Conservation (phyloP, 2,329 filamentous ascomycete species). For the Ascochyta koolunga region DNA sequence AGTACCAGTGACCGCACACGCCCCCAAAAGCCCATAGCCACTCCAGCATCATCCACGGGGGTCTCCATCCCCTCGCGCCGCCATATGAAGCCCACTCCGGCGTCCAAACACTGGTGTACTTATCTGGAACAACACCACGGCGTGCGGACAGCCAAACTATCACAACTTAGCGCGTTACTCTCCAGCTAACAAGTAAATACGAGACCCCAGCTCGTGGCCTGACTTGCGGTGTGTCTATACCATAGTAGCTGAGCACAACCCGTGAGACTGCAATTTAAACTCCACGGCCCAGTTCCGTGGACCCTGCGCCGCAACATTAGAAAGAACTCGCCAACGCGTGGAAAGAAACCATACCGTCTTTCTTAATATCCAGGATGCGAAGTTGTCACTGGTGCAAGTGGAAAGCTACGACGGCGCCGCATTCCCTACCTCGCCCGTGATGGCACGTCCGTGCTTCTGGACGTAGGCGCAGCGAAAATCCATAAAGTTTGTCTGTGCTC, state of each 20-base stretch:
- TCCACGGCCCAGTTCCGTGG: no score
- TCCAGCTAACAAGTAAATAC: background rate
- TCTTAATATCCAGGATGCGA: constrained; percentile 26
- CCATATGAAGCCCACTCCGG: background rate
- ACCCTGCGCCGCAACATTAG: no score
- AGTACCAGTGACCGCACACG: no score
- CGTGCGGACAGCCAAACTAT: background rate
- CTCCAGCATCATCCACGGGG: background rate
- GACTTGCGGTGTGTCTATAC: background rate
- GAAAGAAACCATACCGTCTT: no score
- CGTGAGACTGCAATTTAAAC: no score
- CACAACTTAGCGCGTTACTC: background rate
- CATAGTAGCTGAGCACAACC: no score
- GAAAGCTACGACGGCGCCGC: constrained; percentile 9
- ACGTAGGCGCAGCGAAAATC: constrained; percentile 27
- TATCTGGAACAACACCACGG: background rate
- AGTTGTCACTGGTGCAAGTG: constrained; percentile 19
- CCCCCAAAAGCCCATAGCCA: no score
- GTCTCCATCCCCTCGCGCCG: constrained; percentile 1
- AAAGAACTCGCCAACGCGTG: no score
- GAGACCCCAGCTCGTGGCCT: background rate
- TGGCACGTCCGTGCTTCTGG: constrained; percentile 20
- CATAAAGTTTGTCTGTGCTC: constrained; percentile 3
- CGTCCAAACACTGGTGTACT: background rate
- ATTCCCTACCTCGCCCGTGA: constrained; percentile 19